phyloP scores from a whole-genome alignment of 139 green algal species.

The Auxenochlorella pyrenoidosa region DNA sequence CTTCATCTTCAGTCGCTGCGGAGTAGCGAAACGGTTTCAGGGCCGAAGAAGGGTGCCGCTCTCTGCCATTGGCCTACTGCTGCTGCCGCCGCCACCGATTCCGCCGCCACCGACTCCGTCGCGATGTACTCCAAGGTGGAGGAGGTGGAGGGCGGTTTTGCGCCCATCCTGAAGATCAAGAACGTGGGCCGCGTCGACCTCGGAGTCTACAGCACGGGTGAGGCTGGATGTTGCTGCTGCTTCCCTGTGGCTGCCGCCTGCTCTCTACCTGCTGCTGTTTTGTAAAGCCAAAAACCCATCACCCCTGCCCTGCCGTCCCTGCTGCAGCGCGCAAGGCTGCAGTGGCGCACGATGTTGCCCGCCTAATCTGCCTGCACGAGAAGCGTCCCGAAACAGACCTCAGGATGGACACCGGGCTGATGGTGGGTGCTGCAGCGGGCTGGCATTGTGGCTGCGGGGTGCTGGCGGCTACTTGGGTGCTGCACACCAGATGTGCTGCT shows the following conservation, averaged over 20 bases:
- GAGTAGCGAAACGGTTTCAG: no score
- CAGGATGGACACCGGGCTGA: neutral
- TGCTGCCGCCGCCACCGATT: no score
- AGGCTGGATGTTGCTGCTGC: no score
- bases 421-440: neutral
- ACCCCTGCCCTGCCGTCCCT: neutral
- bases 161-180: constrained; percentile 2
- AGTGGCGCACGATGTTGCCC: constrained; percentile 10
- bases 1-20: no score
- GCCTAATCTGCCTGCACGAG: constrained; percentile 3
- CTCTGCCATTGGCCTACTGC: no score
- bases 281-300: no score
- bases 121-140: neutral
- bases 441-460: neutral
- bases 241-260: neutral
- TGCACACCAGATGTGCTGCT: no score
- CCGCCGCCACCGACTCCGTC: no score
- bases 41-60: no score
- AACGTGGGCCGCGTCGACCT: neutral
- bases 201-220: neutral
- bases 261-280: no score
- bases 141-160: neutral
- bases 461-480: neutral
- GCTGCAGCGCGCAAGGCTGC: constrained; percentile 15
- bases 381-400: neutral